phyloP scores from a whole-genome alignment of 345 rosid species.

The Barbarea vulgaris region DNA sequence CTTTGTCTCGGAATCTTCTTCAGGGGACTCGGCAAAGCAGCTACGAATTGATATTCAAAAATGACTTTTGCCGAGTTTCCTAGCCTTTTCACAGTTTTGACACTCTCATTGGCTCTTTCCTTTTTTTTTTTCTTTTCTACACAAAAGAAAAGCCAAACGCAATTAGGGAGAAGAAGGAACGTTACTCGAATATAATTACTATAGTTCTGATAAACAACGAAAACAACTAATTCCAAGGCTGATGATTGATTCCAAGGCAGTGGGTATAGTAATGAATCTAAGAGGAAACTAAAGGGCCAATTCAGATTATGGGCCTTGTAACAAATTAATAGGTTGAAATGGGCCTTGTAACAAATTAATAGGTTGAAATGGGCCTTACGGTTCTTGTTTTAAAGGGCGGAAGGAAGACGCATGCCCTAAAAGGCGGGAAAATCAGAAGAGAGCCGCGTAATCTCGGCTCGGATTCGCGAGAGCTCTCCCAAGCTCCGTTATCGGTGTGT shows the following conservation, averaged over 20 bases:
- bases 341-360: constrained; percentile 11
- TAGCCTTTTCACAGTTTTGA: constrained; percentile 36
- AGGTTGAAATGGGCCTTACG: constrained; percentile 16
- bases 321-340: too few relatives aligned
- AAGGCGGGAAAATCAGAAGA: constrained; percentile 39
- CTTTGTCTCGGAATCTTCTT: constrained; percentile 25
- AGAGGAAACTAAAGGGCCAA: not conserved
- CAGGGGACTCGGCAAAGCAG: constrained; percentile 25
- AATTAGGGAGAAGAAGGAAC: not conserved
- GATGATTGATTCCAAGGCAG: not conserved
- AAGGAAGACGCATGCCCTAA: constrained; percentile 23
- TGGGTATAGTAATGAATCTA: not conserved
- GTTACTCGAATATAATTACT: not conserved
- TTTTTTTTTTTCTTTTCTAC: not conserved
- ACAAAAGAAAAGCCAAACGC: not conserved
- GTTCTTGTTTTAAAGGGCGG: constrained; percentile 15
- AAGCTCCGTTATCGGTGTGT: not conserved
- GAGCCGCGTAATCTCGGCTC: too few relatives aligned
- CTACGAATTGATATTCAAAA: constrained; percentile 2
- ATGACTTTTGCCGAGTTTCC: constrained; percentile 15
- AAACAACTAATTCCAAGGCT: not conserved
- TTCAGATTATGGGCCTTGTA: constrained; percentile 16
- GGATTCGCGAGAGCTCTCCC: too few relatives aligned
- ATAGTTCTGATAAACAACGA: not conserved
- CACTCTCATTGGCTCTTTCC: not conserved